These are phyloP conservation scores for Chrysosporium keratinophilum DNA, from an alignment of 2,329 filamentous ascomycete genomes.

Conservation along the genomic window DNA sequence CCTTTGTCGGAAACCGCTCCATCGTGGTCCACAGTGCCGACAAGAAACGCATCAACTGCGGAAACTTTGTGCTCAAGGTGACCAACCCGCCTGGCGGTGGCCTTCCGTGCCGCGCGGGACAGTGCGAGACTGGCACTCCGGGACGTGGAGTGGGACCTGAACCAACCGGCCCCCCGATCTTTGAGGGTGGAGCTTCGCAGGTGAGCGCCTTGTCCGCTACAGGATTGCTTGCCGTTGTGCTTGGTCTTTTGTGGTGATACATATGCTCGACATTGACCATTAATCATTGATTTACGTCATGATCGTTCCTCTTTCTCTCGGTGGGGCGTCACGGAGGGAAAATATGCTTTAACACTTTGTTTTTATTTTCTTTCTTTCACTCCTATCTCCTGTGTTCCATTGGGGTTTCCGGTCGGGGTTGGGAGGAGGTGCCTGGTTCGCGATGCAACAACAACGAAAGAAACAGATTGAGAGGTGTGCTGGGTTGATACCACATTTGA, in stretches of 20 bases:
- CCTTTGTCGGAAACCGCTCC: slow-evolving; percentile 46
- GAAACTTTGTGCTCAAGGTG: slow-evolving; percentile 38
- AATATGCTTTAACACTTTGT: not conserved
- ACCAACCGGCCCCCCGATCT: slow-evolving; percentile 5
- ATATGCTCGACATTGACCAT: not conserved
- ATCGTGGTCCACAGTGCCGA: slow-evolving; percentile 43
- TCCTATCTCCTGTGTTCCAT: not conserved
- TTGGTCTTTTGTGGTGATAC: slow-evolving; percentile 4
- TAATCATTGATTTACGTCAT: not conserved
- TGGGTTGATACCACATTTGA: not conserved
- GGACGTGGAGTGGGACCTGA: not conserved
- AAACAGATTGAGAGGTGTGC: not conserved
- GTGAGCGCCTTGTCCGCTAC: slow-evolving; percentile 8
- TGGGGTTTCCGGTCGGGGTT: not conserved
- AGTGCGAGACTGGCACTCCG: not conserved
- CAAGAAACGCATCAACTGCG: slow-evolving; percentile 47
- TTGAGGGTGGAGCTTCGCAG: slow-evolving; percentile 6
- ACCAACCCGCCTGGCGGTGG: not conserved
- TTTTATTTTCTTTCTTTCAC: not conserved
- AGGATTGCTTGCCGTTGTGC: slow-evolving; percentile 4
- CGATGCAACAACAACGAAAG: not conserved
- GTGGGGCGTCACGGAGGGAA: not conserved
- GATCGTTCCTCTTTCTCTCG: not conserved
- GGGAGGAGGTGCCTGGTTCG: not conserved
- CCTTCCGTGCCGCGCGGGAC: not conserved